phyloP scores from a whole-genome alignment of 371 early-diverging fungal genomes.

The Lichtheimia corymbifera region DNA sequence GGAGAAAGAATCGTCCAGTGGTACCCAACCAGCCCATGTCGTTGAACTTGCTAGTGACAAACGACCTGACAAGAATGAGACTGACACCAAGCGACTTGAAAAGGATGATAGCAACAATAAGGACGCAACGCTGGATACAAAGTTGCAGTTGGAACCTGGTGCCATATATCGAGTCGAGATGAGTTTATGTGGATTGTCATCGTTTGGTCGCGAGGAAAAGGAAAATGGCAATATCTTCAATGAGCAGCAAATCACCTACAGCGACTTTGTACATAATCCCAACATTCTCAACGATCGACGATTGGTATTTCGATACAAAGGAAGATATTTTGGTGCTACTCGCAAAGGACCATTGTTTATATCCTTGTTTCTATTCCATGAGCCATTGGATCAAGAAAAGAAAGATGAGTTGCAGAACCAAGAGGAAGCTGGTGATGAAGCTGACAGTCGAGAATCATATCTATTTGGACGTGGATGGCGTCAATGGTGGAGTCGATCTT shows the following conservation, averaged over 20 bases:
- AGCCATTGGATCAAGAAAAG: slow-evolving; percentile 14
- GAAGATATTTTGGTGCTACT: slow-evolving; percentile 47
- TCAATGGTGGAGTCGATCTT: slow-evolving; percentile 53
- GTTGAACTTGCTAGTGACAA: neutral
- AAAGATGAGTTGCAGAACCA: slow-evolving; percentile 5
- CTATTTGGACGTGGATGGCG: slow-evolving; percentile 50
- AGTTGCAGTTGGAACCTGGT: slow-evolving; percentile 25
- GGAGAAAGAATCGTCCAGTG: too few relatives aligned
- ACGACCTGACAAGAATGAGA: neutral
- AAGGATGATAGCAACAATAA: neutral
- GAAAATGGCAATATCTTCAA: slow-evolving; percentile 63
- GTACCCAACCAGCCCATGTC: too few relatives aligned
- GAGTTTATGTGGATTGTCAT: slow-evolving; percentile 53
- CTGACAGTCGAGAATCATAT: slow-evolving; percentile 38
- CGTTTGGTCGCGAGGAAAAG: slow-evolving; percentile 38
- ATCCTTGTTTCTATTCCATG: slow-evolving; percentile 52
- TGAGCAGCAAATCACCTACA: slow-evolving; percentile 58
- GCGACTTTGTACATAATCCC: slow-evolving; percentile 66
- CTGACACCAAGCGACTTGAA: neutral
- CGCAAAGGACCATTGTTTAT: slow-evolving; percentile 51
- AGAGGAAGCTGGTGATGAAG: slow-evolving; percentile 7
- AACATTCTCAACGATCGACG: slow-evolving; percentile 62
- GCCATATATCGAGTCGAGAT: slow-evolving; percentile 47
- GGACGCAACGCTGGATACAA: neutral
- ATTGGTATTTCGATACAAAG: slow-evolving; percentile 68